Conservation (phyloP, 805 yeast species). For the Candida pseudoglaebosa region DNA sequence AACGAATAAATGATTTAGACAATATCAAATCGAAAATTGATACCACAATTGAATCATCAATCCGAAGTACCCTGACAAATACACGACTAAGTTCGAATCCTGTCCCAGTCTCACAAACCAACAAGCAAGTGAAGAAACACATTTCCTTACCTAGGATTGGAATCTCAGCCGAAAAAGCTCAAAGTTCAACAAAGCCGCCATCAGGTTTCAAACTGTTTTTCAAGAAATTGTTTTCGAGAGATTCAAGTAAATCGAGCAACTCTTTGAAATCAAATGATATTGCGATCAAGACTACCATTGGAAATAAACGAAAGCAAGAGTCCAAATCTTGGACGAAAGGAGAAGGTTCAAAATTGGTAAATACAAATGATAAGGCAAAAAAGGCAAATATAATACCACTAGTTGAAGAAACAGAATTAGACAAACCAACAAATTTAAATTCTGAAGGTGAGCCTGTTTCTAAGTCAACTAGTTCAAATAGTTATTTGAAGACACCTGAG, state of each 20-base stretch:
- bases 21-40: neutral
- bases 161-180: neutral
- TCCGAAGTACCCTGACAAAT: neutral
- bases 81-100: conserved; percentile 2
- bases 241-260: conserved; percentile 7
- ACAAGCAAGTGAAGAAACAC: neutral
- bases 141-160: conserved; percentile 9
- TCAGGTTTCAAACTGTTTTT: conserved; percentile 5
- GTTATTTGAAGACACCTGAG: neutral
- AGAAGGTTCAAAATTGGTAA: too few species aligned
- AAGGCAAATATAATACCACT: too few species aligned
- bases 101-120: neutral
- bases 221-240: conserved; percentile 6
- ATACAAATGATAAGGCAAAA: too few species aligned
- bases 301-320: neutral
- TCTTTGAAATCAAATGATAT: conserved; percentile 4
- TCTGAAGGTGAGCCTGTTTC: too few species aligned
- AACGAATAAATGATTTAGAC: too few species aligned
- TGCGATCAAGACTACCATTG: neutral
- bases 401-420: too few species aligned
- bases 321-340: neutral
- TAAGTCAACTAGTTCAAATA: neutral
- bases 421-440: too few species aligned
- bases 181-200: conserved; percentile 1
- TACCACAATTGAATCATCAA: neutral